Evolutionary conservation across 1,284 basidiomycete species (phyloP), one percentile per base, ranked within the genome.

Genomic region (Coniferiporia weirii): DNA sequence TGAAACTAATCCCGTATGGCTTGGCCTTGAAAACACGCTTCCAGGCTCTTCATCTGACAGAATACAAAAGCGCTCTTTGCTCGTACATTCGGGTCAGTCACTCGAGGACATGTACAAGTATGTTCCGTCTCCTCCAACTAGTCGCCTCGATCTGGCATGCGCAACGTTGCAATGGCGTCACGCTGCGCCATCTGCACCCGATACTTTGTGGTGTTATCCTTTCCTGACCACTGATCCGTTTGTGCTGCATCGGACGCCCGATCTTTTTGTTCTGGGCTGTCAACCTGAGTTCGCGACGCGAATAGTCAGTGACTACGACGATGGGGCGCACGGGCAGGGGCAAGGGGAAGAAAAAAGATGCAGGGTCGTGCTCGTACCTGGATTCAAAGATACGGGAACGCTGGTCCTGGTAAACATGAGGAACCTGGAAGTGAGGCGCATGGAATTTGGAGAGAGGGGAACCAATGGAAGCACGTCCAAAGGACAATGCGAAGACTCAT

Each of bases 201-300:
- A 99, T 72, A 99, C 97, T 1, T 80, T 99, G 1, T 98, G 95
- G 94, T 98, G 96, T 69, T 96, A 98, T 71, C 97, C 97, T 8
- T 98, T 91, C 75, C 86, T 91, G 54, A 79, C 84, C 43, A 75
- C 77, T 8, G 97, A 99, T 71, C 97, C 97, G 0, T 99, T 99
- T 73, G 80, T 98, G 59, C 78, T 99, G 44, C 71, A 77, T 27
- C 79, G 88, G 68, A 87, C 91, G 7, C 97, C 97, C 8, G 85
- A 98, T 69, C 72, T 99, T 36, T 96, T 97, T 69, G 79, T 97
- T 63, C 78, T 97, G n/a, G 96, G 97, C 22, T 93, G 93, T 64
- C 96, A 98, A 74, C 87, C 91, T 52, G 76, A 74, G 63, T 96
- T 96, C 70, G 81, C 79, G 60, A 95, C 94, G 1, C 79, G 80